Base-by-base conservation (phyloP, 805 yeast genomes). In the Isabelozyma rhagii region DNA sequence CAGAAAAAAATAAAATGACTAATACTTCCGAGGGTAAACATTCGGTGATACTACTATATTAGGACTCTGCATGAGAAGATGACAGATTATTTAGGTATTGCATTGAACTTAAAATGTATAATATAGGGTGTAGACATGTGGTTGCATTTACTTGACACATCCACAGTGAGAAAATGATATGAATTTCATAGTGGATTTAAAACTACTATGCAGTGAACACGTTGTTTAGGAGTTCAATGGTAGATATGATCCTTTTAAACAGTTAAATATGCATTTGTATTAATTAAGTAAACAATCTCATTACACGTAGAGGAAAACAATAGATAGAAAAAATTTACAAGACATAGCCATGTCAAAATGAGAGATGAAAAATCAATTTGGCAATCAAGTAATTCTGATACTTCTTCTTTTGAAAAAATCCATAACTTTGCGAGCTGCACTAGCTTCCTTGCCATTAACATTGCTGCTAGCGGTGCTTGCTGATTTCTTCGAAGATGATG, bases 371-470 rank as follows among this genome's bases (percentile, higher is more conserved):
- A 13, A 13, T 21, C 25, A 21, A 21, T 31, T 9, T 8, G n/a
- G 10, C 36, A 8, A 31, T 15, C 49, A 63, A 44, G 63, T 62
- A 15, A 68, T 62, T 52, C 68, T 59, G 5, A 70, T 62, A 48
- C 73, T 68, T 54, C 89, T 80, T 67, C 92, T 78, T 62, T 85
- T 85, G 72, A 86, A 85, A 63, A 86, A 86, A 64, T 85, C 92
- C 78, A 86, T 81, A 8, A 86, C 91, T 58, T 82, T 83, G 61
- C 84, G 82, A 5, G 94, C 90, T 2, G 94, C 85, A 44, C 91
- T 84, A 17, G 83, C 82, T 56, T 84, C 89, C 56, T 79, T 82
- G 53, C 72, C 66, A 54, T 58, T 61, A 49, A 55, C 66, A 56
- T 67, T 57, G 45, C 71, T 51, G 38, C 57, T 46, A 41, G 54